Evolutionary conservation across 768 basidiomycete species (phyloP).

Genomic region (Amanita fuliginea): DNA sequence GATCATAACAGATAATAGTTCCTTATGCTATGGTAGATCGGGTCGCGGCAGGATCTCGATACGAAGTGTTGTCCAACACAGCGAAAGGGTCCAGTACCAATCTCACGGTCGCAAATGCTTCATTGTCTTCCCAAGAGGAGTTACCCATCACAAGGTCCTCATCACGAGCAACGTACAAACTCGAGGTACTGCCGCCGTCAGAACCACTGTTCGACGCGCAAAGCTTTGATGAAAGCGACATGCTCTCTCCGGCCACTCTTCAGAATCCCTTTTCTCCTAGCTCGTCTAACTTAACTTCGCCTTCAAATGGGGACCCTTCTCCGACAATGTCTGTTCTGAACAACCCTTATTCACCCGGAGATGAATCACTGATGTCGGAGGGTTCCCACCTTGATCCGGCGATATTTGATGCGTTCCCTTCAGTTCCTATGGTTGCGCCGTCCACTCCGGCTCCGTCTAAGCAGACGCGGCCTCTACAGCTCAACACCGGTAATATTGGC

Average conservation of each 20-base stretch:
- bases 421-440: slow-evolving; percentile 45
- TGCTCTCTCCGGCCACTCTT: slow-evolving; percentile 8
- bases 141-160: not conserved
- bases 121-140: not conserved
- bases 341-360: slow-evolving; percentile 1
- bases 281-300: slow-evolving; percentile 5
- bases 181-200: not conserved
- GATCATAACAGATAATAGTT: not conserved
- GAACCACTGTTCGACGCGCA: not conserved
- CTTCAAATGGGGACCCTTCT: not conserved
- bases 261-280: slow-evolving; percentile 9
- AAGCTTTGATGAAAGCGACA: slow-evolving; percentile 4
- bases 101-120: not conserved
- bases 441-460: not conserved
- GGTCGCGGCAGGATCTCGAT: not conserved
- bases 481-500: not conserved
- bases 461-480: not conserved
- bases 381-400: slow-evolving; percentile 41
- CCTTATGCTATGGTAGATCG: slow-evolving; percentile 1
- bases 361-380: slow-evolving; percentile 37
- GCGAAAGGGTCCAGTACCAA: not conserved
- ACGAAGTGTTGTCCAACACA: not conserved
- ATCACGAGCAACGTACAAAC: not conserved
- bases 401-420: slow-evolving; percentile 64
- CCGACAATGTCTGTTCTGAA: not conserved